A percentile compares a stretch with the other conserved stretches of the same genome.
Conservation (phyloP, 1,284 basidiomycete genomes). For the Marasmius tenuissimus region DNA sequence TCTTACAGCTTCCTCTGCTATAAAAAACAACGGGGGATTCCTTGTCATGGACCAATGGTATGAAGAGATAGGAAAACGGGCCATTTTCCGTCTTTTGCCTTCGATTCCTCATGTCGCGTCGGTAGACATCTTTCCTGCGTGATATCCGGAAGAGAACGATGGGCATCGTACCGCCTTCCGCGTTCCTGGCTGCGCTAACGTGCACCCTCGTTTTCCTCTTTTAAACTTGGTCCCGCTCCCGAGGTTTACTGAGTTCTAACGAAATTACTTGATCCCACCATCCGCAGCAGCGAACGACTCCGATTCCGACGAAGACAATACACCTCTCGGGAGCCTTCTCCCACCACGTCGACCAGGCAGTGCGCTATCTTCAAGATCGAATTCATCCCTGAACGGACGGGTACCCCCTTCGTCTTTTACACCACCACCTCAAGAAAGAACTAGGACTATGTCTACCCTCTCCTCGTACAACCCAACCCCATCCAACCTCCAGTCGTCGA, state of each 20-base stretch:
- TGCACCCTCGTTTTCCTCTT: no score
- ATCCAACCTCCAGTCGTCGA: background rate
- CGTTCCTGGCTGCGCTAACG: no score
- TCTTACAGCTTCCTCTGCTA: background rate
- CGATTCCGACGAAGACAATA: conserved; percentile 37
- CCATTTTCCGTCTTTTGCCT: no score
- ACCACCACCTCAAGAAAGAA: background rate
- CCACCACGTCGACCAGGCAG: conserved; percentile 41
- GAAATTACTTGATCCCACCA: background rate
- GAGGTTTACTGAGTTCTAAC: background rate
- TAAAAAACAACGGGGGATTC: no score
- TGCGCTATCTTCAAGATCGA: conserved; percentile 31
- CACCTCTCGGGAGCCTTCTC: conserved; percentile 44
- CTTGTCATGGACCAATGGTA: no score
- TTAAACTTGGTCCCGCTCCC: background rate
- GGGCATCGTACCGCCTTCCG: no score
- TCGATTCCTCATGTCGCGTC: no score
- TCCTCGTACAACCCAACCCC: background rate
- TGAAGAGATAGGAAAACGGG: no score
- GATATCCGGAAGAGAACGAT: no score
- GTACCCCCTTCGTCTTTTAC: conserved; percentile 6
- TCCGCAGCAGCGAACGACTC: conserved; percentile 20
- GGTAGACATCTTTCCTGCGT: no score
- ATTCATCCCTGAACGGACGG: conserved; percentile 6
- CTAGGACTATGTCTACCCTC: background rate